Evolutionary conservation across 2,329 filamentous ascomycete genomes (phyloP).

Genomic region (Botrytis fabae): DNA sequence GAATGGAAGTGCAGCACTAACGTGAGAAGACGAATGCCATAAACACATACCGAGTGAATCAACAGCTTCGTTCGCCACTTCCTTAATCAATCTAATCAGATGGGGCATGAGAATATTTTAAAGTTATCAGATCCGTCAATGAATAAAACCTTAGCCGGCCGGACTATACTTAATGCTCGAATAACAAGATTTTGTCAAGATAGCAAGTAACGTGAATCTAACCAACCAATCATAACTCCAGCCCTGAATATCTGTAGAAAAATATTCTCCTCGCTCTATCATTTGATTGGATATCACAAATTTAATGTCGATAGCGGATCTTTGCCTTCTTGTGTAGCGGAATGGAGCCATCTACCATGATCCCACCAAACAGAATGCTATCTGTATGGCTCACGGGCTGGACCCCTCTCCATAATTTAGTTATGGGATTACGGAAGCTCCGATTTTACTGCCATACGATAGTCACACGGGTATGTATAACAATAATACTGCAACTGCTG

Average conservation of each 20-base stretch:
- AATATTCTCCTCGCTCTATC: neutral
- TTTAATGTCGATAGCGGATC: neutral
- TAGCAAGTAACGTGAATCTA: neutral
- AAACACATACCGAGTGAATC: neutral
- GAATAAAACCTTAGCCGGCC: neutral
- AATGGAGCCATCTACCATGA: neutral
- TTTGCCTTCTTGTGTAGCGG: neutral
- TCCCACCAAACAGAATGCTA: neutral
- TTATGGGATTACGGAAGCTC: neutral
- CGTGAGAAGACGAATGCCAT: neutral
- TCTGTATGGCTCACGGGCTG: neutral
- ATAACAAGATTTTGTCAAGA: neutral
- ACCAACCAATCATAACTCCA: neutral
- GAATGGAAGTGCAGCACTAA: neutral
- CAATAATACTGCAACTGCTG: constrained; percentile 3
- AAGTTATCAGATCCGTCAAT: constrained; percentile 20
- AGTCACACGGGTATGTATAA: neutral
- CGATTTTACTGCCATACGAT: neutral
- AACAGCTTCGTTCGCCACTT: neutral
- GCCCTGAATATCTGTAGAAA: neutral
- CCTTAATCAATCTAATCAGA: constrained; percentile 11
- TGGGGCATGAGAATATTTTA: neutral
- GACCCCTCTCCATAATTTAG: constrained; percentile 1
- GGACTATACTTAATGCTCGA: neutral
- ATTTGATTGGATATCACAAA: neutral